Evolutionary conservation across 176 grass and related monocot species (phyloP).

Genomic region (Cenchrus americanus): DNA sequence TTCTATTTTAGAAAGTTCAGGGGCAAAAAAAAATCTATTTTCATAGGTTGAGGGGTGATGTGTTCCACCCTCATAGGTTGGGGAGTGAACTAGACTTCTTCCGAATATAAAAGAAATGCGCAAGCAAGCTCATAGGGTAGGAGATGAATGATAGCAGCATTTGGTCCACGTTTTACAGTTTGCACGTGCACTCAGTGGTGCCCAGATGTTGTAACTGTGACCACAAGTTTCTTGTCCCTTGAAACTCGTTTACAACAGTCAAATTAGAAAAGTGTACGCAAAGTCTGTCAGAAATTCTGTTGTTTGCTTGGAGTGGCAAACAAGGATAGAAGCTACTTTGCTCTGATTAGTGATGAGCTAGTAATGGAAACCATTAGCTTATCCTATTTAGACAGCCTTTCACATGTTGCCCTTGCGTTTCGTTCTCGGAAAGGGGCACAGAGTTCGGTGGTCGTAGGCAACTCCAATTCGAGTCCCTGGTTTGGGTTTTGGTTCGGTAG

Average conservation of each 20-base stretch:
- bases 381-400: not conserved
- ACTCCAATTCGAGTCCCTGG: not conserved
- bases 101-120: not conserved
- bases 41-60: no score
- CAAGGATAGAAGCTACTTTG: constrained; percentile 19
- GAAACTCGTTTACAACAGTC: not conserved
- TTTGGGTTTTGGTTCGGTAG: not conserved
- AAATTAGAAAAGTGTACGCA: not conserved
- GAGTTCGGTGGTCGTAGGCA: not conserved
- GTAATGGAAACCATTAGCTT: not conserved
- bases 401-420: not conserved
- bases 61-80: no score
- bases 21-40: no score
- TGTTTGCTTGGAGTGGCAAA: constrained; percentile 35
- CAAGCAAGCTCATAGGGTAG: not conserved
- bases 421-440: not conserved
- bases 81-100: no score
- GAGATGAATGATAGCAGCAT: constrained; percentile 5
- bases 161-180: not conserved
- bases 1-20: no score
- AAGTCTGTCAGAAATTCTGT: not conserved
- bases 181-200: not conserved
- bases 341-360: constrained; percentile 13
- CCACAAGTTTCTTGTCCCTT: constrained; percentile 8
- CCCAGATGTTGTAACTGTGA: not conserved